Base-by-base conservation (phyloP, 305 asterid species). In the Solanum hybrid region DNA sequence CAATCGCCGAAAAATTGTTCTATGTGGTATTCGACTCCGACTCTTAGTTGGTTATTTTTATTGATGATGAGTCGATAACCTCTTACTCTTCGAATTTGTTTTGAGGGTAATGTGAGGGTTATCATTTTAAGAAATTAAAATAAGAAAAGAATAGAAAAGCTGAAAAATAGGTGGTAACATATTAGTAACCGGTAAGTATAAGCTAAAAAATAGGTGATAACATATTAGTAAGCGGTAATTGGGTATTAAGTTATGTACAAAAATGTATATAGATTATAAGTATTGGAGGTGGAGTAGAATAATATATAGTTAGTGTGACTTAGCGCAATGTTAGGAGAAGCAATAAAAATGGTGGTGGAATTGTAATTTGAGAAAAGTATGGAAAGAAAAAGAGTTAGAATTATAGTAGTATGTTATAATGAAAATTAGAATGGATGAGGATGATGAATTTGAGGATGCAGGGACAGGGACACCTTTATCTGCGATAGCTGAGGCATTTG, bases 401-500 rank as follows among this genome's bases (percentile, higher is more conserved):
- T 24, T 69, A 69, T 12, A 11, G 9, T 26, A 66, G 7, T 66
- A n/a, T n/a, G 10, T 72, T 27, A 27, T 13, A 27, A 72, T 72
- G 97, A 92, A 88, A 17, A 88, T 64, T 24, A 79, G 73, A 42
- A 95, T 92, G 95, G 95, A 90, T 13, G 94, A 91, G 26, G 97
- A 93, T 32, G 92, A 91, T 56, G 92, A 73, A 72, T 95, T 92
- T 75, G 94, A 92, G 88, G 95, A 94, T 69, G 93, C 90, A 11
- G 90, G 85, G 16, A 31, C 84, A 27, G 90, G 69, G 51, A 95
- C 96, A 91, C 98, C 98, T 82, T 91, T 98, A 46, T 93, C 94
- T 35, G 94, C 96, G 60, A 90, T 96, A 85, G 98, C 98, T 77
- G 98, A 94, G 29, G 98, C 99, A 10, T 96, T 97, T 89, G 99